Percentiles rank a stretch among this genome's conserved stretches.
These are phyloP conservation scores for Colletotrichum salicis DNA, from an alignment of 2,329 filamentous ascomycete genomes.

Conservation along the genomic window DNA sequence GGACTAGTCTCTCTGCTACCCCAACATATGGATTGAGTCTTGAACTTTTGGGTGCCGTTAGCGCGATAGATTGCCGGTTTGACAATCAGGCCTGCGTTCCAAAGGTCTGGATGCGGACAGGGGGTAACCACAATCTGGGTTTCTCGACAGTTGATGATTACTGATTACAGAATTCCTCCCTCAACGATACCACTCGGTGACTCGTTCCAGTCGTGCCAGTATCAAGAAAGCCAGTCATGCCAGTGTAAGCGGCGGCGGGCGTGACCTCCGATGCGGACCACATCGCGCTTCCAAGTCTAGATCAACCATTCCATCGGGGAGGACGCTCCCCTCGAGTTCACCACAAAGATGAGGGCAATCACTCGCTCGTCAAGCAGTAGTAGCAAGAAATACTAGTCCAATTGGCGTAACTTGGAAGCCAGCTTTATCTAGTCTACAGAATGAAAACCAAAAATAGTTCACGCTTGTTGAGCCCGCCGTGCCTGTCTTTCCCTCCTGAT, in stretches of 20 bases:
- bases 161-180: not conserved
- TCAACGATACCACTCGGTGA: no score
- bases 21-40: not conserved
- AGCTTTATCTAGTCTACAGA: no score
- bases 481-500: not conserved
- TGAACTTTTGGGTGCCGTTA: not conserved
- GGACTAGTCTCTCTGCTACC: not conserved
- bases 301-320: not conserved
- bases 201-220: not conserved
- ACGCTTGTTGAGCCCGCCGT: no score
- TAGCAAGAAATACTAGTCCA: not conserved
- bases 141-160: not conserved
- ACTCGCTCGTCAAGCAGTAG: not conserved
- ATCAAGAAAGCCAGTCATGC: not conserved
- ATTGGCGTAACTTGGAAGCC: not conserved
- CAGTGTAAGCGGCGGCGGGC: not conserved
- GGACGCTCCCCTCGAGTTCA: not conserved
- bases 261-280: not conserved
- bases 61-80: not conserved
- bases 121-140: not conserved
- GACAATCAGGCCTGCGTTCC: not conserved
- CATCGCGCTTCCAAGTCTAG: not conserved
- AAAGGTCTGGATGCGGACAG: not conserved
- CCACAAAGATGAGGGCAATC: not conserved
- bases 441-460: no score